phyloP scores from a whole-genome alignment of 164 flowering plant genomes.

The Chimonanthus praecox region DNA sequence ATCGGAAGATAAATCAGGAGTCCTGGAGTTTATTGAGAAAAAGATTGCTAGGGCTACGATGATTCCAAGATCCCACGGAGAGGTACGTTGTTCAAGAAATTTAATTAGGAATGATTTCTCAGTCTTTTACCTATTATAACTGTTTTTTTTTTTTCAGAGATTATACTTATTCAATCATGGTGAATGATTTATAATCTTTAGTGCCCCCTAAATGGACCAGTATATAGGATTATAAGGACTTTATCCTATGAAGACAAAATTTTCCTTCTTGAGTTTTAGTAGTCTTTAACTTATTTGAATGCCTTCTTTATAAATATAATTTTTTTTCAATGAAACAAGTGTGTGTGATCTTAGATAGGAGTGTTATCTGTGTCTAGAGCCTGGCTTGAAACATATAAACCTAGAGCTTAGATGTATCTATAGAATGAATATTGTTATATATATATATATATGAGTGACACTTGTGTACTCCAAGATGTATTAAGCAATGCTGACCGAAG shows the following conservation, averaged over 20 bases:
- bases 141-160: too few species aligned
- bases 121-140: not conserved
- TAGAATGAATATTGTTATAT: too few species aligned
- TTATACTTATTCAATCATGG: not conserved
- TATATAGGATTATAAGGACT: too few species aligned
- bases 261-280: not conserved
- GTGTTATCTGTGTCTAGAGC: not conserved
- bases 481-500: too few species aligned
- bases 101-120: not conserved
- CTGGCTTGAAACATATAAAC: not conserved
- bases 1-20: constrained; percentile 75
- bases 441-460: too few species aligned
- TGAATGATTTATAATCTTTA: not conserved
- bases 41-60: constrained; percentile 82
- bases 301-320: not conserved
- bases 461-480: too few species aligned
- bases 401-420: not conserved
- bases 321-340: too few species aligned
- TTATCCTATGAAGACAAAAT: not conserved
- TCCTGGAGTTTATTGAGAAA: constrained; percentile 58
- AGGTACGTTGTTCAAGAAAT: constrained; percentile 39
- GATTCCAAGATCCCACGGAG: constrained; percentile 79
- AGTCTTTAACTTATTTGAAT: not conserved
- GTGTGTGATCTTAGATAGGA: not conserved
- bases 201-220: not conserved